These are phyloP conservation scores for Teunomyces atbi DNA, from an alignment of 805 yeast species.

Conservation along the genomic window DNA sequence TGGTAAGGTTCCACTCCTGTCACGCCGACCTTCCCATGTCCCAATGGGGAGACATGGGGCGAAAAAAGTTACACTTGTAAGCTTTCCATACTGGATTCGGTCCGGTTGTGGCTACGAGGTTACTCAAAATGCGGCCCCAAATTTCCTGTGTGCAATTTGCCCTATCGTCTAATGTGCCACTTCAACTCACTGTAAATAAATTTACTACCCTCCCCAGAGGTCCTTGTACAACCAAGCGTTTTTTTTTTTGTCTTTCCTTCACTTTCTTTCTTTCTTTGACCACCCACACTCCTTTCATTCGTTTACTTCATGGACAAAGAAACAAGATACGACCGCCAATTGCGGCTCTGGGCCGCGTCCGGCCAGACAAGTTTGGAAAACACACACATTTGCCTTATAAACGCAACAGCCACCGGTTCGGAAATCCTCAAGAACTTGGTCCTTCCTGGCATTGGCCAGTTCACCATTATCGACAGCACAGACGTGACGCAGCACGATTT, in stretches of 20 bases:
- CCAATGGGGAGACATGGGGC: background rate
- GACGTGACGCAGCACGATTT: constrained; percentile 44
- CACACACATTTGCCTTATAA: constrained; percentile 61
- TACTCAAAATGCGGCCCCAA: background rate
- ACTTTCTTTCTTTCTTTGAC: background rate
- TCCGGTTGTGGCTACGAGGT: background rate
- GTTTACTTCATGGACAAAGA: constrained; percentile 33
- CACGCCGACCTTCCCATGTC: background rate
- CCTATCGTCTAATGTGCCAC: background rate
- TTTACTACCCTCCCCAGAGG: background rate
- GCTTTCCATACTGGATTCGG: background rate
- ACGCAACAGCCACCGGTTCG: constrained; percentile 54
- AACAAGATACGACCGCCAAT: constrained; percentile 78
- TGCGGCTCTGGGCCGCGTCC: constrained; percentile 77
- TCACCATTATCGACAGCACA: constrained; percentile 55
- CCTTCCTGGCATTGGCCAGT: constrained; percentile 67
- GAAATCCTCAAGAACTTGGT: constrained; percentile 78
- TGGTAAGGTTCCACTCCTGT: too few species aligned
- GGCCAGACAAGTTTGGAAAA: constrained; percentile 67
- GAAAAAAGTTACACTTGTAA: background rate
- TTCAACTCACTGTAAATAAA: background rate
- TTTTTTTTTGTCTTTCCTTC: background rate
- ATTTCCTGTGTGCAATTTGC: background rate
- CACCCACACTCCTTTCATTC: background rate
- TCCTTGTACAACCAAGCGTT: background rate